Base-by-base conservation (phyloP, 1,284 basidiomycete species). In the Melampsora americana region DNA sequence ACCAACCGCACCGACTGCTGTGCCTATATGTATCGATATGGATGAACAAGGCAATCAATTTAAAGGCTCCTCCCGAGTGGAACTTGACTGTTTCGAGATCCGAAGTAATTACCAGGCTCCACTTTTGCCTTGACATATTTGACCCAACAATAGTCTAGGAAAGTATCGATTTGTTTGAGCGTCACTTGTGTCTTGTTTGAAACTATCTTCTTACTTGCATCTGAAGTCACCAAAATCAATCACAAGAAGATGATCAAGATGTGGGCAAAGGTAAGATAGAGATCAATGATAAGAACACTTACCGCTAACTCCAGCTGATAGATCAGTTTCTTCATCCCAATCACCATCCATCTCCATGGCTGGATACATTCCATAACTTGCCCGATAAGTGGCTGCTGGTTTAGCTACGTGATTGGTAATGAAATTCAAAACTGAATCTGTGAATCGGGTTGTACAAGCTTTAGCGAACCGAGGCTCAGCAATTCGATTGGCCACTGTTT, bases 1-100 rank as follows among this genome's bases (percentile, higher is more conserved):
- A 20, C 96, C 96, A 64, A 99, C 93, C 20, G 96, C 96, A 68
- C 96, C 96, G 23, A 99, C 96, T 5, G 96, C 98, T 0, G 94
- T 78, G 26, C 78, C 82, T 18, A 80, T 80, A 78, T 82, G 81
- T 42, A 65, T 14, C n/a, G 28, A 23, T 9, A 26, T 9, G 28
- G 5, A 9, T 39, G n/a, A n/a, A n/a, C n/a, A n/a, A 42, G 9
- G 35, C 28, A 16, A 11, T 44, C 18, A 61, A n/a, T 68, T 28
- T 30, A 64, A 14, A 30, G 23, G 42, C 11, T 16, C 14, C 56
- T 56, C 50, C 9, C 50, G 26, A 60, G 7, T 44, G 30, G n/a
- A 14, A 20, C 39, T 20, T 50, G 16, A n/a, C 18, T 75, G 16
- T 46, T 5, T 60, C 44, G 18, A 39, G 1, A 67, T 26, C 42